Evolutionary conservation across 176 grass and related monocot species (phyloP).

Genomic region (Eleusine coracana): DNA sequence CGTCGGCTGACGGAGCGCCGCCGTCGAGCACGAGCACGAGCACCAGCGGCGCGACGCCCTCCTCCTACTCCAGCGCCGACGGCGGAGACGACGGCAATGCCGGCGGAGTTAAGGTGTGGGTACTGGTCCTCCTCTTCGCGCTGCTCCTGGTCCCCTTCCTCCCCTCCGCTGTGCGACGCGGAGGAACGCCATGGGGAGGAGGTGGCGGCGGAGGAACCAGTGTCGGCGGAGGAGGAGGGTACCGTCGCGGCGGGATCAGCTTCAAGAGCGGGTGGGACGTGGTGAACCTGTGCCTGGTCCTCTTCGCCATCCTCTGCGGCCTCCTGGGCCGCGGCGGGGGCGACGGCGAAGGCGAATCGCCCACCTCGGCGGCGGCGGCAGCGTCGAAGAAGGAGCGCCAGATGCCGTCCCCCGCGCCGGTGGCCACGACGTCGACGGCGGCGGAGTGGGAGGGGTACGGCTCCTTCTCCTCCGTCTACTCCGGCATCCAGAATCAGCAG

Average conservation of each 20-base stretch:
- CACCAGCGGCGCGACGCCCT: neutral
- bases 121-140: constrained; percentile 62
- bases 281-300: constrained; percentile 79
- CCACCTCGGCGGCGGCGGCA: neutral
- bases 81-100: constrained; percentile 42
- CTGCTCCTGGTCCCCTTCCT: constrained; percentile 69
- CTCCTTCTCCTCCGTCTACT: constrained; percentile 32
- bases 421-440: neutral
- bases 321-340: constrained; percentile 57
- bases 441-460: constrained; percentile 23
- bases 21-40: constrained; percentile 37
- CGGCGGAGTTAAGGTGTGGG: constrained; percentile 63
- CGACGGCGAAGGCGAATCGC: constrained; percentile 36
- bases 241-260: constrained; percentile 39
- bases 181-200: neutral
- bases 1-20: neutral
- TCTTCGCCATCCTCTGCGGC: constrained; percentile 84
- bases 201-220: neutral
- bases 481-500: constrained; percentile 6
- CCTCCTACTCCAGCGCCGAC: neutral
- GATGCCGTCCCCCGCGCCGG: neutral
- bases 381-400: neutral
- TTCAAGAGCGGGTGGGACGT: constrained; percentile 84
- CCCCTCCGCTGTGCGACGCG: constrained; percentile 59
- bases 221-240: neutral